Base-by-base conservation (phyloP, 768 basidiomycete genomes). In the Asterophora lycoperdoides region DNA sequence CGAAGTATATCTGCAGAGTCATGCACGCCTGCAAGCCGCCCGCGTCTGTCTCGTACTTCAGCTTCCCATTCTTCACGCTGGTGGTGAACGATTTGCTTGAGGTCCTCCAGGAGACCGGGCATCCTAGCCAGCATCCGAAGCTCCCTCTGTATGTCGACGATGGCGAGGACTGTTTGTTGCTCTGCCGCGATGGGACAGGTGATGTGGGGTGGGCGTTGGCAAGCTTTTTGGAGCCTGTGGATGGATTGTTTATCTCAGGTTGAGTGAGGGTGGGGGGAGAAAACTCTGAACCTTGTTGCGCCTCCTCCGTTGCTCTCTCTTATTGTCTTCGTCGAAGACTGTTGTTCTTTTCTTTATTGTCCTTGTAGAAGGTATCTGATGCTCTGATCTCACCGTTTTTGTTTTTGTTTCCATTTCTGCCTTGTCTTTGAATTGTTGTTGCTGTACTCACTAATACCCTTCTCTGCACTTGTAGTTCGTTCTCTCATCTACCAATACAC, bases 181-280 rank as follows among this genome's bases (percentile, higher is more conserved):
- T 91, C 19, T 87, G 84, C 53, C 70, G 87, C 36, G 79, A 84
- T 62, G 63, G 59, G 29, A 47, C 53, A 4, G 77, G 78, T 9
- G 71, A 75, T 8, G 74, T 90, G 14, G 89, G 89, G 0, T 91
- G 89, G 89, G 83, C 84, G 3, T 63, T 92, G 53, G 89, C 89
- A 30, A 90, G 89, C 62, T 92, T 89, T 66, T 64, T 91, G 62
- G 73, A 83, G 20, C 86, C 86, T 8, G 58, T 83, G 49, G 75
- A 58, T 3, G 51, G 35, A n/a, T 33, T 46, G 38, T 49, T 52
- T 28, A 48, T 43, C 28, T 54, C 29, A 47, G 46, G 32, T 23
- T 23, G 30, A n/a, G 8, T 36, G 35, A n/a, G 36, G 36, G 10
- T 19, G 36, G 14, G 8, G 8, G 9, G 3, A 32, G 30, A 32